These are phyloP conservation scores for Colletotrichum kahawae DNA, from an alignment of 2,329 filamentous ascomycete genomes.

Conservation along the genomic window DNA sequence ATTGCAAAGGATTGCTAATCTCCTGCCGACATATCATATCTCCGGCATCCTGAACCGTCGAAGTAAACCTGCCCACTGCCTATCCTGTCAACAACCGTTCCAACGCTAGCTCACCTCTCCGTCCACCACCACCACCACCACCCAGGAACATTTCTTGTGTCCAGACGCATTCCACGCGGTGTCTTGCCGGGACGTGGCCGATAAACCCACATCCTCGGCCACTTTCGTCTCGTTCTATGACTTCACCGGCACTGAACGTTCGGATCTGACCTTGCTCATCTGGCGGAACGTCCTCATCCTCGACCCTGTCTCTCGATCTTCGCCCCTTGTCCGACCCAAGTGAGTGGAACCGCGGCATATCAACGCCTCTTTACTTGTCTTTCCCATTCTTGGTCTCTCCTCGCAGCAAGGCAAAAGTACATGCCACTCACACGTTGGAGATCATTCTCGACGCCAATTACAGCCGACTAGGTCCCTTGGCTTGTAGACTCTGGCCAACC, in stretches of 20 bases:
- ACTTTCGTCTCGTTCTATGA: slow-evolving; percentile 1
- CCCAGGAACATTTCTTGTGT: background rate
- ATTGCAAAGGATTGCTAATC: background rate
- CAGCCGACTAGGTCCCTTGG: background rate
- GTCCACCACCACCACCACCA: background rate
- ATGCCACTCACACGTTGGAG: background rate
- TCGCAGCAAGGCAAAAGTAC: background rate
- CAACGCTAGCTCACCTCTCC: background rate
- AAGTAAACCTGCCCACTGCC: background rate
- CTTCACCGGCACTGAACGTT: background rate
- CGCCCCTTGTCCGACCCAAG: slow-evolving; percentile 1
- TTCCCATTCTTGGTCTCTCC: background rate
- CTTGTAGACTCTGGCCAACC: slow-evolving; percentile 2
- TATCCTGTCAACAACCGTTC: background rate
- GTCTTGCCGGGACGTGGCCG: background rate
- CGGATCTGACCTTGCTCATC: background rate
- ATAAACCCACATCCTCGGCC: background rate
- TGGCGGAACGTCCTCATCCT: background rate
- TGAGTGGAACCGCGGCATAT: slow-evolving; percentile 15
- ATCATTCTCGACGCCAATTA: background rate
- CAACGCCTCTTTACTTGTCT: background rate
- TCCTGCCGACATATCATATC: background rate
- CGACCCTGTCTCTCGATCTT: slow-evolving; percentile 6
- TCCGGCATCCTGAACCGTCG: background rate
- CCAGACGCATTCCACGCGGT: background rate